phyloP scores from a whole-genome alignment of 805 yeast species.

The Brettanomyces bruxellensis region DNA sequence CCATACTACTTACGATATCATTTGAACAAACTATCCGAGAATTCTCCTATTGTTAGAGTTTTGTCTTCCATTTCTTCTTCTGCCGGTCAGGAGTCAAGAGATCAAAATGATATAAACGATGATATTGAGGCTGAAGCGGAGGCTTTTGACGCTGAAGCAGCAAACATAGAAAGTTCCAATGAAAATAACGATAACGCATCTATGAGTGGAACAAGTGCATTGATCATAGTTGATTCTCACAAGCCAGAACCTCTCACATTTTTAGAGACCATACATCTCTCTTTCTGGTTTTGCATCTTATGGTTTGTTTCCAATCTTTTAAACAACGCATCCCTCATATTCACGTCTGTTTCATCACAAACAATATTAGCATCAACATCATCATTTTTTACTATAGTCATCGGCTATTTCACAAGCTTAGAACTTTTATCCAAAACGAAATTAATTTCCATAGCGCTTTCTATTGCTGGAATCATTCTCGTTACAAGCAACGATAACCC shows the following conservation, averaged over 20 bases:
- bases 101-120: neutral
- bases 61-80: neutral
- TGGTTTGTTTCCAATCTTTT: slow-evolving; percentile 91
- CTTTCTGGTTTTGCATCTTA: slow-evolving; percentile 73
- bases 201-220: neutral
- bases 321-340: slow-evolving; percentile 79
- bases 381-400: slow-evolving; percentile 80
- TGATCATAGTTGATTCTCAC: slow-evolving; percentile 1
- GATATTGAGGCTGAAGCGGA: slow-evolving; percentile 1
- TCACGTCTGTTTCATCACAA: slow-evolving; percentile 90
- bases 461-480: slow-evolving; percentile 70
- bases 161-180: neutral
- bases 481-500: slow-evolving; percentile 61
- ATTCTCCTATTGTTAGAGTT: too few species aligned
- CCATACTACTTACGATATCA: slow-evolving; percentile 33
- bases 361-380: slow-evolving; percentile 89
- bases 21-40: slow-evolving; percentile 3
- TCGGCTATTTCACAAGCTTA: slow-evolving; percentile 66
- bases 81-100: neutral
- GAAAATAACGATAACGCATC: neutral
- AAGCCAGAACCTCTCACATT: slow-evolving; percentile 24
- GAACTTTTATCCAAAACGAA: slow-evolving; percentile 63
- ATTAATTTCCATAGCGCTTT: slow-evolving; percentile 57
- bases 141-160: neutral
- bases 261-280: slow-evolving; percentile 61